Conservation (phyloP, 257 asterid genomes). For the Petunia secreta region DNA sequence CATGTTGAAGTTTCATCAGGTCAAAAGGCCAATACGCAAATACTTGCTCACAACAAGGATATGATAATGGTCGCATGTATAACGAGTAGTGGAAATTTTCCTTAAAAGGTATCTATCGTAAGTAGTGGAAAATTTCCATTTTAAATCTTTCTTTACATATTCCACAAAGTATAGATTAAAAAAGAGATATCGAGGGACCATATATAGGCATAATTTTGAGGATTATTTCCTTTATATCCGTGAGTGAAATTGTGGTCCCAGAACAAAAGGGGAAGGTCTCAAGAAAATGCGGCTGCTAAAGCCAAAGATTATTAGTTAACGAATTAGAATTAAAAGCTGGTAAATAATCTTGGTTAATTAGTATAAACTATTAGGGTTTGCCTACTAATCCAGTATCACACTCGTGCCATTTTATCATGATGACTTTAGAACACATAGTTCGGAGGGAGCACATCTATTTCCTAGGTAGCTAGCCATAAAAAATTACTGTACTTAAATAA, state of each 20-base stretch:
- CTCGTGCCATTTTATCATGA: conserved; percentile 28
- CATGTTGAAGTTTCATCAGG: too few relatives aligned
- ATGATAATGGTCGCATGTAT: too few relatives aligned
- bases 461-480: background rate
- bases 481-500: background rate
- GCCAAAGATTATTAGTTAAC: conserved; percentile 12
- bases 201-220: conserved; percentile 7
- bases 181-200: conserved; percentile 5
- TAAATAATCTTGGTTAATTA: conserved; percentile 28
- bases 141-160: background rate
- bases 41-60: too few relatives aligned
- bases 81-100: too few relatives aligned
- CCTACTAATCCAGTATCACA: conserved; percentile 19
- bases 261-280: conserved; percentile 38
- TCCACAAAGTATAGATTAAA: background rate
- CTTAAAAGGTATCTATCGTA: too few relatives aligned
- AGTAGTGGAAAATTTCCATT: background rate
- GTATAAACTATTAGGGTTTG: conserved; percentile 16
- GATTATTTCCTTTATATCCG: conserved; percentile 31
- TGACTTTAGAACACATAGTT: conserved; percentile 26
- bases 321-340: conserved; percentile 40
- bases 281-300: conserved; percentile 45
- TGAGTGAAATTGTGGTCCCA: conserved; percentile 62
- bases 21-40: too few relatives aligned
- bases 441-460: conserved; percentile 28